Evolutionary conservation across 1,284 basidiomycete species (phyloP), one percentile per base, ranked within the genome.

Genomic region (Pisolithus thermaeus): DNA sequence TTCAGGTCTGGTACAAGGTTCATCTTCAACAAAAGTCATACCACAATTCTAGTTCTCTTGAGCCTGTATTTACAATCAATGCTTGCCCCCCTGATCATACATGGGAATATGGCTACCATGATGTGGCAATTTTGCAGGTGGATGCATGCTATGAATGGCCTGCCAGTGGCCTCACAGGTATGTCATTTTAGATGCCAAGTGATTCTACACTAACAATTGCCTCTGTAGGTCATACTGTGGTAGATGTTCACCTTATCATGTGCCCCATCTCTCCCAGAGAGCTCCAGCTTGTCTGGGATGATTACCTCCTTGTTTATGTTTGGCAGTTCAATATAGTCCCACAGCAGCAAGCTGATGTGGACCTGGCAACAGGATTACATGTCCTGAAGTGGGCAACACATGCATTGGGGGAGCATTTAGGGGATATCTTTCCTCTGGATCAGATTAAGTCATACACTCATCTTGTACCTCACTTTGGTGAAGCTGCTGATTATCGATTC

Each of bases 121-220:
- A 69, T 49, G 42, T 54, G 11, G 61, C 61, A 11, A 49, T 68
- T 4, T 46, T 61, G 18, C 60, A 61, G 38, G 51, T 56, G 18
- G 56, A 67, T 48, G 27, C 47, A 2, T 6, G 4, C 8, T 18
- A 51, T 6, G 9, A 53, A 23, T 66, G 63, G 61, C 63, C 66
- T 16, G 20, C 39, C 1, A 62, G 59, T 46, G 63, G 64, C 6
- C 47, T 68, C 3, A 30, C 51, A 46, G 66, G 68, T 66, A 27
- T 27, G 25, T 5, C 5, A 27, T 27, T 27, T 6, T 27, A 27
- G 25, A 27, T 4, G 0, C 25, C 25, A 5, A 6, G 25, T 27
- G 25, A 7, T 7, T 0, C 25, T 1, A 27, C 25, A 27, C 25
- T 27, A 27, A 27, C 7, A 2, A 47, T 27, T 27, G 4, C 7